These are phyloP conservation scores for Vitis hybrid DNA, from an alignment of 177 flowering plant species.

Conservation along the genomic window DNA sequence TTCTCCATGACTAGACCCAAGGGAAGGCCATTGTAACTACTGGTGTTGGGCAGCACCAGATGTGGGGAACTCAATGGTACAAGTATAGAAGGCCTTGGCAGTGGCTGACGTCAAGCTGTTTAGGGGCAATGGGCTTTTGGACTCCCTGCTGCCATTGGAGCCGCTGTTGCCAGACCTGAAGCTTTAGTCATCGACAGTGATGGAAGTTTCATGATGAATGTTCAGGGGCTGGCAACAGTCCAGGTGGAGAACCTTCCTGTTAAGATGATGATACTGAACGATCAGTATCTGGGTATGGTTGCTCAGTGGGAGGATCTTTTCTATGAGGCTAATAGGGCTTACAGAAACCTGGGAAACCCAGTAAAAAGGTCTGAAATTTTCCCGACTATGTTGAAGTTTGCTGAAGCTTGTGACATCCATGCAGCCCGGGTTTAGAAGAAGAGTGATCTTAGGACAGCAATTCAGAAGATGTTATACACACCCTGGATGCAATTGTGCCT, in stretches of 20 bases:
- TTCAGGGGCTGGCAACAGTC: conserved; percentile 77
- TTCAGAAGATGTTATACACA: conserved; percentile 79
- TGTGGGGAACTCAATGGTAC: conserved; percentile 92
- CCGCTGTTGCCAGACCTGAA: conserved; percentile 74
- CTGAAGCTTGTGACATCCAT: conserved; percentile 77
- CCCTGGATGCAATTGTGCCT: conserved; percentile 86
- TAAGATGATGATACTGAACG: conserved; percentile 69
- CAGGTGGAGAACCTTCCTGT: conserved; percentile 77
- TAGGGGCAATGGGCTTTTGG: conserved; percentile 97
- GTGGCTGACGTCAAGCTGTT: conserved; percentile 80
- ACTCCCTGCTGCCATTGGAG: conserved; percentile 88
- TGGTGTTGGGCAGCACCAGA: conserved; percentile 92
- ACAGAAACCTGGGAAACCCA: conserved; percentile 74
- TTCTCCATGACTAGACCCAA: conserved; percentile 64
- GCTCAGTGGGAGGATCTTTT: conserved; percentile 88
- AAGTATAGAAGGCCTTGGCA: conserved; percentile 67
- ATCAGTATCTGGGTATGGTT: conserved; percentile 90
- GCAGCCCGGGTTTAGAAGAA: conserved; percentile 68
- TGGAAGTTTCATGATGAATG: conserved; percentile 88
- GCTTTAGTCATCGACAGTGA: conserved; percentile 82
- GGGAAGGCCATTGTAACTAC: conserved; percentile 77
- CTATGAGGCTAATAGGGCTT: conserved; percentile 82
- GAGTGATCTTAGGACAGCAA: conserved; percentile 61
- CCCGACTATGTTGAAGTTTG: conserved; percentile 75
- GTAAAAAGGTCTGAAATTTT: conserved; percentile 57